Conservation (phyloP, 495 filamentous ascomycete genomes). For the Apiosordaria backusii region DNA sequence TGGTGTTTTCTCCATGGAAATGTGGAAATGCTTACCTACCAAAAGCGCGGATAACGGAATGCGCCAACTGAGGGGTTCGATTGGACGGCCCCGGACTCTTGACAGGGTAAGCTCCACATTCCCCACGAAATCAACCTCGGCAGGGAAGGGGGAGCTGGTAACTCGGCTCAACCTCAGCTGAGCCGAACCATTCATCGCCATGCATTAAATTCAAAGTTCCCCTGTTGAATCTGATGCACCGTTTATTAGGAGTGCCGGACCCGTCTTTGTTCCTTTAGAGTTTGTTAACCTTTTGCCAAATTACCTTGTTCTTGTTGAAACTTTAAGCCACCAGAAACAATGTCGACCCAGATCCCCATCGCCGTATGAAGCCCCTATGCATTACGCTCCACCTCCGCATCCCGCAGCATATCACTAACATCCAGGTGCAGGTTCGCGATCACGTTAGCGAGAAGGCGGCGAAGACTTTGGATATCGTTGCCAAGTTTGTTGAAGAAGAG, state of each 20-base stretch:
- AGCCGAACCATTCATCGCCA: background rate
- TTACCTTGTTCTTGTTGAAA: background rate
- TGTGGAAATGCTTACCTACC: background rate
- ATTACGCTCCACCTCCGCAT: conserved; percentile 1
- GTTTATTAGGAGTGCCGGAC: background rate
- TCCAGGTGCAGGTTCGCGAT: conserved; percentile 44
- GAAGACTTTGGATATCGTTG: conserved; percentile 66
- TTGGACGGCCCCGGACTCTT: background rate
- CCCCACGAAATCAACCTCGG: conserved; percentile 24
- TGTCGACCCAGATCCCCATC: conserved; percentile 65
- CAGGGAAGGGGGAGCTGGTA: conserved; percentile 11
- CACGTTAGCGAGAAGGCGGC: conserved; percentile 77
- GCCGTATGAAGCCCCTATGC: conserved; percentile 49
- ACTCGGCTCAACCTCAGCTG: background rate
- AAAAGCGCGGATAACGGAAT: background rate
- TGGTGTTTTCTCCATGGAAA: background rate
- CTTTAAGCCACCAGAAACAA: conserved; percentile 30
- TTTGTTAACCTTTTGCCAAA: background rate
- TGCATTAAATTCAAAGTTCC: conserved; percentile 8
- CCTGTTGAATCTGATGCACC: background rate
- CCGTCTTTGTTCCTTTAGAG: background rate
- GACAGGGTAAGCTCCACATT: conserved; percentile 15
- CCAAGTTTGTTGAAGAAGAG: conserved; percentile 95
- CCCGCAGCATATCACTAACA: conserved; percentile 20
- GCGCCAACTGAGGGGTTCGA: background rate